Conservation (phyloP, 2,329 filamentous ascomycete genomes). For the Fusarium proliferatum region DNA sequence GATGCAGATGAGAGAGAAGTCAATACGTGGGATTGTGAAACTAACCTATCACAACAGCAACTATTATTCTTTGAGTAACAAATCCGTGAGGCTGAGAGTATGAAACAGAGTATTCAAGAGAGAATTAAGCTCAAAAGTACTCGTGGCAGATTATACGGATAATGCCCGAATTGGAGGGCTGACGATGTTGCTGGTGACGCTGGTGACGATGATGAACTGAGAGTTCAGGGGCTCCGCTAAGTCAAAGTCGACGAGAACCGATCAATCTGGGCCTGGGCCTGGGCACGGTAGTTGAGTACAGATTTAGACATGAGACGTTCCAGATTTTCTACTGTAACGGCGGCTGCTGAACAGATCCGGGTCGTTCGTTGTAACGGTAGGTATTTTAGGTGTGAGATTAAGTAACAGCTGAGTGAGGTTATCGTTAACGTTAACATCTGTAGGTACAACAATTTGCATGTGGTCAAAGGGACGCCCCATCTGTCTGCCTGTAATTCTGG, state of each 20-base stretch:
- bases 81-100: conserved; percentile 10
- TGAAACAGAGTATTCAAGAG: conserved; percentile 21
- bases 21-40: conserved; percentile 17
- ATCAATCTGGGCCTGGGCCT: conserved; percentile 15
- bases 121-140: conserved; percentile 9
- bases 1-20: background rate
- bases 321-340: conserved; percentile 10
- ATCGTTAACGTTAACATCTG: conserved; percentile 27
- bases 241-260: conserved; percentile 26
- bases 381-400: conserved; percentile 17
- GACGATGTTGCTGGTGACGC: conserved; percentile 13
- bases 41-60: conserved; percentile 28
- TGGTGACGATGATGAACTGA: conserved; percentile 12
- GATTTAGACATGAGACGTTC: conserved; percentile 3
- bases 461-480: conserved; percentile 18
- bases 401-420: conserved; percentile 22
- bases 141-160: conserved; percentile 29
- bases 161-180: conserved; percentile 36
- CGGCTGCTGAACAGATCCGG: background rate
- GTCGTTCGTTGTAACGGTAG: background rate
- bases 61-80: conserved; percentile 19
- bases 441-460: conserved; percentile 28
- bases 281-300: conserved; percentile 11
- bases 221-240: conserved; percentile 20
- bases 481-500: conserved; percentile 30